Conservation (phyloP, 345 rosid species). For the Raphanus sativus region DNA sequence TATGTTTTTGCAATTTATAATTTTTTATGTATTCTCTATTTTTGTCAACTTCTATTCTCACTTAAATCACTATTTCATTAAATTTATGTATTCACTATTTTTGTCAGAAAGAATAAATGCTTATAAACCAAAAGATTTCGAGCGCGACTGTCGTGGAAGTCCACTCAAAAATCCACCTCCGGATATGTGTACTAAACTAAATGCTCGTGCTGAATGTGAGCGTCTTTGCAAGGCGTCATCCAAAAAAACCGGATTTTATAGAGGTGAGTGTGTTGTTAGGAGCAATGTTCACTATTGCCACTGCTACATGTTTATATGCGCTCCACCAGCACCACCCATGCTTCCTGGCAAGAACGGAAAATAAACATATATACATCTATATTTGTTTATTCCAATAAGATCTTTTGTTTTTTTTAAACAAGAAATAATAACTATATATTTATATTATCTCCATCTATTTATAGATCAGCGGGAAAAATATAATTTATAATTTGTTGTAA, state of each 20-base stretch:
- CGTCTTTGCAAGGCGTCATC: not conserved
- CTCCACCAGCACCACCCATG: not conserved
- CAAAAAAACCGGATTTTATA: not conserved
- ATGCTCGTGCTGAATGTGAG: not conserved
- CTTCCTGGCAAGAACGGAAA: not conserved
- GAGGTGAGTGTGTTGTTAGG: not conserved
- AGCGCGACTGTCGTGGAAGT: not conserved
- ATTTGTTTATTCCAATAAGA: too few species aligned
- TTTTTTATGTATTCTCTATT: too few species aligned
- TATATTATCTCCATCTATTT: not conserved
- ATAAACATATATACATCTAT: too few species aligned
- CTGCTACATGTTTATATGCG: not conserved
- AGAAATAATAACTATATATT: too few species aligned
- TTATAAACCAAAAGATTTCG: not conserved
- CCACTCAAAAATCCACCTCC: not conserved
- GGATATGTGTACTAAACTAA: not conserved
- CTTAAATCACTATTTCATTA: not conserved
- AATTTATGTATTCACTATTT: too few species aligned
- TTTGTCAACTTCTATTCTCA: not conserved
- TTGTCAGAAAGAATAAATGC: not conserved
- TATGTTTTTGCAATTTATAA: too few species aligned
- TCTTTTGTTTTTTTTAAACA: too few species aligned
- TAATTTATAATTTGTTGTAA: not conserved
- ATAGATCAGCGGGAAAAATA: not conserved
- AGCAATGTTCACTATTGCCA: not conserved